Percentiles rank a stretch among this genome's conserved stretches.
Conservation (phyloP, 2,329 filamentous ascomycete genomes). For the Stagonosporopsis cucurbitacearum region DNA sequence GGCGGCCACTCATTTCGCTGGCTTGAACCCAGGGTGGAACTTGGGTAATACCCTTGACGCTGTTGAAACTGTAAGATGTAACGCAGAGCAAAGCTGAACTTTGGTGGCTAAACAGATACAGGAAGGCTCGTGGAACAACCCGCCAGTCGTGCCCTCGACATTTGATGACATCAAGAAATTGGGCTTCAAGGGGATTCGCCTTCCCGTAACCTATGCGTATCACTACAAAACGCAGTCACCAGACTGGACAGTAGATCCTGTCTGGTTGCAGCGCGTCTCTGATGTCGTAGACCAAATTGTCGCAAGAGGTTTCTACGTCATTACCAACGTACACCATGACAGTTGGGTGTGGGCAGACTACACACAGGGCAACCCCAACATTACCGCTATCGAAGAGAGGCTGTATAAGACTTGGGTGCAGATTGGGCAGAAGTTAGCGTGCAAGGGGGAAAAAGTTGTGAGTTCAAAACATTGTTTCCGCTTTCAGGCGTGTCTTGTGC, state of each 20-base stretch:
- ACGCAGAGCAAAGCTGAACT: no score
- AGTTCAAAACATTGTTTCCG: background rate
- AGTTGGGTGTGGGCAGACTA: slow-evolving; percentile 66
- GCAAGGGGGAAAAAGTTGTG: slow-evolving; percentile 59
- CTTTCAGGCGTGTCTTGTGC: background rate
- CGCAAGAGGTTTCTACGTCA: slow-evolving; percentile 57
- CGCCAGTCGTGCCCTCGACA: slow-evolving; percentile 56
- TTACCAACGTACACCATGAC: slow-evolving; percentile 68
- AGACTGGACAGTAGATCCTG: slow-evolving; percentile 60
- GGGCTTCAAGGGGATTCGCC: slow-evolving; percentile 64
- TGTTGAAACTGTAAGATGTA: slow-evolving; percentile 41
- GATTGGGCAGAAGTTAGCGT: slow-evolving; percentile 61
- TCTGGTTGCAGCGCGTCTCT: slow-evolving; percentile 64
- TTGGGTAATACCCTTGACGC: slow-evolving; percentile 67
- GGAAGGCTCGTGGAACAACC: slow-evolving; percentile 67
- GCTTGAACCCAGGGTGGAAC: slow-evolving; percentile 65
- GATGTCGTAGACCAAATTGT: slow-evolving; percentile 65
- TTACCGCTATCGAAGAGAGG: slow-evolving; percentile 62
- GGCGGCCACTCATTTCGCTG: slow-evolving; percentile 56
- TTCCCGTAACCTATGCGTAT: slow-evolving; percentile 66
- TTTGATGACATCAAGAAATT: slow-evolving; percentile 60
- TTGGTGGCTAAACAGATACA: background rate
- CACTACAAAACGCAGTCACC: slow-evolving; percentile 61
- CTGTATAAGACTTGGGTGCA: slow-evolving; percentile 65
- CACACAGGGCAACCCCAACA: slow-evolving; percentile 54